These are phyloP conservation scores for Fusarium devonianum DNA, from an alignment of 2,329 filamentous ascomycete genomes.

Conservation along the genomic window DNA sequence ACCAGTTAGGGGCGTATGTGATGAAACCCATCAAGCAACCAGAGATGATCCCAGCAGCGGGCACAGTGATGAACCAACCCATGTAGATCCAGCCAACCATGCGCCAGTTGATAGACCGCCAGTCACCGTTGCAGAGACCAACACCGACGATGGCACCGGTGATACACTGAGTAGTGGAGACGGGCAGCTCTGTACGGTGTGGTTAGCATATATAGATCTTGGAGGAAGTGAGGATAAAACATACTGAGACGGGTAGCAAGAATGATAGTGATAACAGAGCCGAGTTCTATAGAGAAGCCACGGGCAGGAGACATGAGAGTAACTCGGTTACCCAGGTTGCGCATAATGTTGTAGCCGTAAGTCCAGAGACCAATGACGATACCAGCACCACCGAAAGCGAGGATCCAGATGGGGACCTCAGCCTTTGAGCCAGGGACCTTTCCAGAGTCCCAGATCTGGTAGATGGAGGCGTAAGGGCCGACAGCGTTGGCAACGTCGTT, in stretches of 20 bases:
- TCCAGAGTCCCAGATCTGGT: slow-evolving; percentile 63
- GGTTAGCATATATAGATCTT: slow-evolving; percentile 11
- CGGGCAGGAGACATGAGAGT: slow-evolving; percentile 68
- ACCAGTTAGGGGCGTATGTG: slow-evolving; percentile 65
- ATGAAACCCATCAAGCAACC: slow-evolving; percentile 69
- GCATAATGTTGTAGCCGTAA: slow-evolving; percentile 71
- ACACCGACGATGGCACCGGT: slow-evolving; percentile 69
- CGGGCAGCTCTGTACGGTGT: slow-evolving; percentile 56
- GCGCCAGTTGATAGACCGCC: slow-evolving; percentile 68
- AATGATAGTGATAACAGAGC: slow-evolving; percentile 67
- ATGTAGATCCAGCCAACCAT: slow-evolving; percentile 67
- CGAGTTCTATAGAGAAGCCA: slow-evolving; percentile 68
- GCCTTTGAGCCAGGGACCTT: slow-evolving; percentile 52
- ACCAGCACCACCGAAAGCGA: slow-evolving; percentile 59
- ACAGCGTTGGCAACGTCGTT: slow-evolving; percentile 72
- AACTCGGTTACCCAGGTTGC: slow-evolving; percentile 66
- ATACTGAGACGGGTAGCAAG: slow-evolving; percentile 66
- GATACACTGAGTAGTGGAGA: slow-evolving; percentile 72
- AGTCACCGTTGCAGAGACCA: slow-evolving; percentile 65
- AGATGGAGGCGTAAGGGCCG: slow-evolving; percentile 70
- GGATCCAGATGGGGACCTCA: slow-evolving; percentile 66
- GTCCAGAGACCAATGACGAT: slow-evolving; percentile 66
- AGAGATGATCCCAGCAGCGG: slow-evolving; percentile 62
- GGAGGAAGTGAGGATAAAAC: slow-evolving; percentile 15
- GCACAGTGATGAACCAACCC: slow-evolving; percentile 68